Evolutionary conservation across 108 stramenopile genomes (phyloP).

Genomic region (Pseudonitzschia pungens): DNA sequence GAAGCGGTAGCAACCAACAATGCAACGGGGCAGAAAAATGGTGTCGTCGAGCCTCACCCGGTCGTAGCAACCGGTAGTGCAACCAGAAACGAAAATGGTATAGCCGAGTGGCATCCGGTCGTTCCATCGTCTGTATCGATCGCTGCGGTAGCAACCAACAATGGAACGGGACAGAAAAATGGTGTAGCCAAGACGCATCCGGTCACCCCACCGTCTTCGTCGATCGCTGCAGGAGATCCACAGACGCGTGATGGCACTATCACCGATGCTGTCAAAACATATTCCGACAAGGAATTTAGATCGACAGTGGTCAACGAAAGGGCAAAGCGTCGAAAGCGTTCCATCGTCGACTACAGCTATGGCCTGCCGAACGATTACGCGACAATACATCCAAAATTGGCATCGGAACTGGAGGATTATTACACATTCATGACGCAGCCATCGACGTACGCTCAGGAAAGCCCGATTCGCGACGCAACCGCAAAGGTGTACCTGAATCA

Average conservation of each 20-base stretch:
- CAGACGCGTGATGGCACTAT: not conserved
- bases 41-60: not conserved
- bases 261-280: not conserved
- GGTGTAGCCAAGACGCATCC: not conserved
- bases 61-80: too few species aligned
- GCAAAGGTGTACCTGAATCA: conserved; percentile 80
- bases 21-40: not conserved
- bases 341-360: conserved; percentile 49
- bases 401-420: conserved; percentile 57
- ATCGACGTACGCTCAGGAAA: conserved; percentile 55
- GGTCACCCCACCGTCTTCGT: not conserved
- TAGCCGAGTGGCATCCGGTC: not conserved
- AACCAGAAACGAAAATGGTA: not conserved
- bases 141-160: not conserved
- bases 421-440: conserved; percentile 77
- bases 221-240: not conserved
- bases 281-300: conserved; percentile 32
- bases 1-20: conserved; percentile 1
- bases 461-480: conserved; percentile 69
- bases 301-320: conserved; percentile 61
- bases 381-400: conserved; percentile 43
- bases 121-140: not conserved
- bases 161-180: not conserved
- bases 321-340: conserved; percentile 26
- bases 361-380: conserved; percentile 51